phyloP scores from a whole-genome alignment of 306 rosid species.

The Trichosanthes truncata region DNA sequence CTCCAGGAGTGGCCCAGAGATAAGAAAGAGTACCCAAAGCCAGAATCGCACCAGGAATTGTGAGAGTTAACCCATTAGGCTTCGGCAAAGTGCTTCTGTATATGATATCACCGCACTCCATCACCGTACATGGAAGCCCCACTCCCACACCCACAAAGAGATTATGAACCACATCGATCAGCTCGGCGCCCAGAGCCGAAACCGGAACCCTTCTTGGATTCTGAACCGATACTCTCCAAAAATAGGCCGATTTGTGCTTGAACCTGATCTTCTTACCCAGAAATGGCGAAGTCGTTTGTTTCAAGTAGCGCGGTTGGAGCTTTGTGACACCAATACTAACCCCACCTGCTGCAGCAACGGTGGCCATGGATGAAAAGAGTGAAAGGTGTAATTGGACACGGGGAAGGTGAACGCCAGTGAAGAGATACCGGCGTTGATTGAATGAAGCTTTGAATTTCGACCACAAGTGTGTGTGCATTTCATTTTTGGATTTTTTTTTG shows the following conservation, averaged over 20 bases:
- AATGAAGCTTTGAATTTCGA: constrained; percentile 21
- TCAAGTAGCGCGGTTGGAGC: constrained; percentile 37
- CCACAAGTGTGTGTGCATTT: constrained; percentile 21
- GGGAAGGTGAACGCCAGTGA: constrained; percentile 5
- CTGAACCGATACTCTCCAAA: constrained; percentile 18
- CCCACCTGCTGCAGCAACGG: constrained; percentile 51
- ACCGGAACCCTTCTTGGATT: constrained; percentile 21
- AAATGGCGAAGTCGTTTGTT: constrained; percentile 42
- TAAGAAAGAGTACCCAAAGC: constrained; percentile 75
- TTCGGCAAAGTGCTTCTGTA: constrained; percentile 89
- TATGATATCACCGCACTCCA: constrained; percentile 93
- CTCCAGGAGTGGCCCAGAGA: constrained; percentile 96
- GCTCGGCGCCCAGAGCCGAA: constrained; percentile 35
- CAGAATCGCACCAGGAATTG: constrained; percentile 59
- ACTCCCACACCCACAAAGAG: constrained; percentile 81
- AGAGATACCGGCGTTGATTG: background rate
- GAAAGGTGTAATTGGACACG: background rate
- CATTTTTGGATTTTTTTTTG: background rate
- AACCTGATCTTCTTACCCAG: constrained; percentile 42
- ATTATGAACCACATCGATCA: constrained; percentile 40
- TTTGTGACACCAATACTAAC: constrained; percentile 37
- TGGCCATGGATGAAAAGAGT: constrained; percentile 32
- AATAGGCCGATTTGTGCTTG: constrained; percentile 18
- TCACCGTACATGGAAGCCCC: constrained; percentile 83
- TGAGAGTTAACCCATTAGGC: constrained; percentile 53